Percentiles rank a stretch among this genome's conserved stretches.
phyloP scores from a whole-genome alignment of 352 stramenopile species.

The Aphanomyces invadans region DNA sequence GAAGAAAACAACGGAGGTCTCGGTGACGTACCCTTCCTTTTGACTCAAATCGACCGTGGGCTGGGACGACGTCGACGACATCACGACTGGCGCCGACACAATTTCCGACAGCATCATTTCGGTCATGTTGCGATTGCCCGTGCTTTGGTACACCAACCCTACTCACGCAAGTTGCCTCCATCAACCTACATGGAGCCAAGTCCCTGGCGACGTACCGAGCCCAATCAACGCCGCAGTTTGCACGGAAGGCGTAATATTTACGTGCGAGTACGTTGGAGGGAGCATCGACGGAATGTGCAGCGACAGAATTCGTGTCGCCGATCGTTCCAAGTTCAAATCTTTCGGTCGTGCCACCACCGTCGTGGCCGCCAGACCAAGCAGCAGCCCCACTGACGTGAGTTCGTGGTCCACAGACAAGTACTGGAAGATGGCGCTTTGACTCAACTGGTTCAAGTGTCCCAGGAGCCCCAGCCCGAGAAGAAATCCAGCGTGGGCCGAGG shows the following conservation, averaged over 20 bases:
- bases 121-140: constrained; percentile 94
- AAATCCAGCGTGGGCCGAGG: constrained; percentile 87
- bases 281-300: constrained; percentile 96
- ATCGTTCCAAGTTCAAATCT: constrained; percentile 59
- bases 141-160: constrained; percentile 87
- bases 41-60: constrained; percentile 3
- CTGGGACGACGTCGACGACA: constrained; percentile 27
- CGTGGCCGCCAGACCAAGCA: constrained; percentile 95
- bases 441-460: constrained; percentile 91
- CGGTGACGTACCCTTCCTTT: neutral
- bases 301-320: constrained; percentile 97
- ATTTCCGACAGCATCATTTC: constrained; percentile 97
- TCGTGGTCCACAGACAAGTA: constrained; percentile 96
- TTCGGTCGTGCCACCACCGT: constrained; percentile 53
- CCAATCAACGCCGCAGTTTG: constrained; percentile 93
- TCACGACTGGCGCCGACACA: constrained; percentile 34
- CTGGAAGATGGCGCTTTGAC: constrained; percentile 98
- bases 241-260: constrained; percentile 92
- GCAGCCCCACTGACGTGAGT: constrained; percentile 92
- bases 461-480: constrained; percentile 92
- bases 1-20: neutral
- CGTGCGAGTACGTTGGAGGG: constrained; percentile 89
- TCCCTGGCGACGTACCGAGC: constrained; percentile 65
- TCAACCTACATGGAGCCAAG: neutral
- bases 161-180: too few relatives aligned